These are phyloP conservation scores for Arthrobotrys iridis DNA, from an alignment of 2,329 filamentous ascomycete species.

Conservation along the genomic window DNA sequence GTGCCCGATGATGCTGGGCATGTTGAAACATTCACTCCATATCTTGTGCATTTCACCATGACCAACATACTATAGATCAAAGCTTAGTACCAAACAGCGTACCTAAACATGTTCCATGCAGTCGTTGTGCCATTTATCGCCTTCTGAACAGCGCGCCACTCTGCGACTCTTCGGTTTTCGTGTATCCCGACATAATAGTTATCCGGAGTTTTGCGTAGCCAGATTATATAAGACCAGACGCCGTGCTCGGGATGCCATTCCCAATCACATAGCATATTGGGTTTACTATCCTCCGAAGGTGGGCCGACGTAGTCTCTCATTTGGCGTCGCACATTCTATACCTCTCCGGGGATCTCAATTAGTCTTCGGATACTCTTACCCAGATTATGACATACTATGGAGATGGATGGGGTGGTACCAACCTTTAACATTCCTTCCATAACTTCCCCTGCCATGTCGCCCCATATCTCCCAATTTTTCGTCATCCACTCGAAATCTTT, in stretches of 20 bases:
- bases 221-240: slow-evolving; percentile 1
- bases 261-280: neutral
- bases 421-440: slow-evolving; percentile 8
- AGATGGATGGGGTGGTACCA: neutral
- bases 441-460: neutral
- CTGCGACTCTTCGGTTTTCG: slow-evolving; percentile 4
- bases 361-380: neutral
- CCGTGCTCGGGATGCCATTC: neutral
- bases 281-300: neutral
- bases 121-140: neutral
- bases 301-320: neutral
- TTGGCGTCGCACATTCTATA: slow-evolving; percentile 30
- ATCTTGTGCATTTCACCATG: neutral
- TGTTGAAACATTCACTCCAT: no score
- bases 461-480: neutral
- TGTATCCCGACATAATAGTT: neutral
- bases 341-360: neutral
- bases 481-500: neutral
- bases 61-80: neutral
- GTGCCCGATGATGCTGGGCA: no score
- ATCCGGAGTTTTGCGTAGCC: neutral
- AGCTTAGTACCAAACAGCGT: neutral
- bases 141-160: slow-evolving; percentile 16
- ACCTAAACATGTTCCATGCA: neutral
- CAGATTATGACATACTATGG: neutral